Percentiles rank a stretch among this genome's conserved stretches.
phyloP scores from a whole-genome alignment of 768 basidiomycete genomes.

The Russula emetica region DNA sequence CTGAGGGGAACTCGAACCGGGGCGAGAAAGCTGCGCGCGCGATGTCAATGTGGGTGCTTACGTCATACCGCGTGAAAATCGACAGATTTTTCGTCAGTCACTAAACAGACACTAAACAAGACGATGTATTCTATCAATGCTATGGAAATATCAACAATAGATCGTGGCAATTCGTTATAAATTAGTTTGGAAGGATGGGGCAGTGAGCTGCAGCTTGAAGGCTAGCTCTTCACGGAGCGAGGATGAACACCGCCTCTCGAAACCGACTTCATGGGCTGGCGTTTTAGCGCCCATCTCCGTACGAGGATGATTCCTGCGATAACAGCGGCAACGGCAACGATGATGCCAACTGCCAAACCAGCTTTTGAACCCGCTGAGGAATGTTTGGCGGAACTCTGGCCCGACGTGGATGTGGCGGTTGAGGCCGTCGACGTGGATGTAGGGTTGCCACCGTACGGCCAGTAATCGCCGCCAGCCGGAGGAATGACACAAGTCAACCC shows the following conservation, averaged over 20 bases:
- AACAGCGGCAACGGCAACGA: slow-evolving; percentile 43
- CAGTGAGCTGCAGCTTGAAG: not conserved
- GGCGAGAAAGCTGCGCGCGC: not conserved
- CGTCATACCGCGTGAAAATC: not conserved
- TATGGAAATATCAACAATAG: not conserved
- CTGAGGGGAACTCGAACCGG: not conserved
- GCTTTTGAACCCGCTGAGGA: slow-evolving; percentile 39
- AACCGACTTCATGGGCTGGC: not conserved
- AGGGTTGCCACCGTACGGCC: slow-evolving; percentile 62
- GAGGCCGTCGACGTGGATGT: slow-evolving; percentile 24
- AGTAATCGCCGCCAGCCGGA: slow-evolving; percentile 62
- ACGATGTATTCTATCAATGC: not conserved
- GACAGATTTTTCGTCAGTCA: not conserved
- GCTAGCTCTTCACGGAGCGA: slow-evolving; percentile 4
- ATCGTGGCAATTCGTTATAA: not conserved
- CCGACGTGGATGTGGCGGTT: slow-evolving; percentile 22
- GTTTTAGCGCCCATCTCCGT: slow-evolving; percentile 43
- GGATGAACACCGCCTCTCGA: not conserved
- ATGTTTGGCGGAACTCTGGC: slow-evolving; percentile 6
- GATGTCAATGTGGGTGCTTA: not conserved
- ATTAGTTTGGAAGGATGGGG: not conserved
- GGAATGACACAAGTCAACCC: slow-evolving; percentile 64
- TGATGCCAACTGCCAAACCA: slow-evolving; percentile 51
- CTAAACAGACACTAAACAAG: not conserved
- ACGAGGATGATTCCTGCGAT: slow-evolving; percentile 44